These are phyloP conservation scores for Tremella mesenterica DNA, from an alignment of 768 basidiomycete species.

Conservation along the genomic window DNA sequence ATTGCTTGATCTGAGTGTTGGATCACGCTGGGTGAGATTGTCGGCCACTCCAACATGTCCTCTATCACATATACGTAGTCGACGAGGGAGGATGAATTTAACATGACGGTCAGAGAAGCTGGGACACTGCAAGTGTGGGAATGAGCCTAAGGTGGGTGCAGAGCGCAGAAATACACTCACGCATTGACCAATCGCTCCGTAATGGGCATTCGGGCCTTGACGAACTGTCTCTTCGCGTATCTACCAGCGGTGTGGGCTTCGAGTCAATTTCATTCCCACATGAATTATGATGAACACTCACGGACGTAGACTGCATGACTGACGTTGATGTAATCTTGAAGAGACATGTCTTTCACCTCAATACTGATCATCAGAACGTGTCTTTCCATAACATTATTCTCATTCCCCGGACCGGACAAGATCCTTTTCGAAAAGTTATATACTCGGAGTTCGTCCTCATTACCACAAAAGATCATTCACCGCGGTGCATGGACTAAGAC, in stretches of 20 bases:
- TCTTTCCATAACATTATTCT: too few relatives aligned
- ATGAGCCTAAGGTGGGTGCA: not conserved
- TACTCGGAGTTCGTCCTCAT: too few relatives aligned
- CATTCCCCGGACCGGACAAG: too few relatives aligned
- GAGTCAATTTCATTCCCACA: not conserved
- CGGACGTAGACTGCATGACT: conserved; percentile 91
- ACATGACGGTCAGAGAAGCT: not conserved
- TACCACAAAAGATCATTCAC: too few relatives aligned
- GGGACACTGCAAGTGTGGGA: not conserved
- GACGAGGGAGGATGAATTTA: conserved; percentile 1
- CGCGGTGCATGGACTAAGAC: too few relatives aligned
- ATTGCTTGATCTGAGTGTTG: too few relatives aligned
- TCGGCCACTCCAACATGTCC: too few relatives aligned
- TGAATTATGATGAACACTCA: conserved; percentile 24
- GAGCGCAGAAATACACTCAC: conserved; percentile 48
- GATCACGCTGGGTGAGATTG: too few relatives aligned
- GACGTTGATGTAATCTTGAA: conserved; percentile 99
- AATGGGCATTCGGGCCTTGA: conserved; percentile 99
- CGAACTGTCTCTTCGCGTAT: conserved; percentile 99
- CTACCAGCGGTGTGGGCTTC: conserved; percentile 89
- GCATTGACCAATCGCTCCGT: conserved; percentile 98
- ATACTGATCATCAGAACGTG: conserved; percentile 52
- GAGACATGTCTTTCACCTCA: conserved; percentile 97
- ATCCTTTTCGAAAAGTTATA: too few relatives aligned
- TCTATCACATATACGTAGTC: not conserved